phyloP scores from a whole-genome alignment of 2,329 filamentous ascomycete genomes.

The Aspergillus melleus region DNA sequence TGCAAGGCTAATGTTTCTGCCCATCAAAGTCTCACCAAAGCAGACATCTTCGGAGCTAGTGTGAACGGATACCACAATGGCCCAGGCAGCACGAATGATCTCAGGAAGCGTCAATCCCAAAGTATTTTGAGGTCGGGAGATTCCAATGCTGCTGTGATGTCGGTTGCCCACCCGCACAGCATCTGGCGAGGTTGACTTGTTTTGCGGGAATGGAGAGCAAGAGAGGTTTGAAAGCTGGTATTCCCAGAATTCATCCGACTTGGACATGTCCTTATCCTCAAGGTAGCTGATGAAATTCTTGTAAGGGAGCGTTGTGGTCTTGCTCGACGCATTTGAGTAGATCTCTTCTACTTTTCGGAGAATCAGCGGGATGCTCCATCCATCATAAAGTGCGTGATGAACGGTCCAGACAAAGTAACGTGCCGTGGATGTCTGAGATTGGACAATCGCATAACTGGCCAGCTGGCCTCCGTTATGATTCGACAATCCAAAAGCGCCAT shows the following conservation, averaged over 20 bases:
- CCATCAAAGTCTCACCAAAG: conserved; percentile 57
- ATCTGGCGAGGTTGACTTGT: conserved; percentile 21
- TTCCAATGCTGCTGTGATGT: conserved; percentile 23
- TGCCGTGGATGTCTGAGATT: conserved; percentile 20
- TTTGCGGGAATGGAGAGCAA: conserved; percentile 29
- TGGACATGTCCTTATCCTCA: conserved; percentile 22
- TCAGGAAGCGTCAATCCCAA: conserved; percentile 47
- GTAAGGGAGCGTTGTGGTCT: conserved; percentile 21
- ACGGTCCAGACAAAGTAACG: conserved; percentile 51
- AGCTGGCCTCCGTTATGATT: conserved; percentile 37
- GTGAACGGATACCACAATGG: conserved; percentile 50
- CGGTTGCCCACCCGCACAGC: conserved; percentile 26
- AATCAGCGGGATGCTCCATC: conserved; percentile 44
- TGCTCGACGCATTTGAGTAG: conserved; percentile 23
- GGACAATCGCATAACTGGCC: conserved; percentile 38
- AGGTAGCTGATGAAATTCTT: conserved; percentile 35
- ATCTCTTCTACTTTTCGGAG: conserved; percentile 39
- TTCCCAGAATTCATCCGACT: conserved; percentile 36
- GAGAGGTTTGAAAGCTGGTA: conserved; percentile 29
- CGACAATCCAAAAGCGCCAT: conserved; percentile 27
- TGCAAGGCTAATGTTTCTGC: conserved; percentile 53
- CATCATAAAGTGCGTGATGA: conserved; percentile 56
- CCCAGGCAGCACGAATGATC: conserved; percentile 55
- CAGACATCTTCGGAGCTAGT: conserved; percentile 50
- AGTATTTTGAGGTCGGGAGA: conserved; percentile 19